Percentiles rank a stretch among this genome's conserved stretches.
phyloP scores from a whole-genome alignment of 1,284 basidiomycete species.

The Ceratobasidium sp. region DNA sequence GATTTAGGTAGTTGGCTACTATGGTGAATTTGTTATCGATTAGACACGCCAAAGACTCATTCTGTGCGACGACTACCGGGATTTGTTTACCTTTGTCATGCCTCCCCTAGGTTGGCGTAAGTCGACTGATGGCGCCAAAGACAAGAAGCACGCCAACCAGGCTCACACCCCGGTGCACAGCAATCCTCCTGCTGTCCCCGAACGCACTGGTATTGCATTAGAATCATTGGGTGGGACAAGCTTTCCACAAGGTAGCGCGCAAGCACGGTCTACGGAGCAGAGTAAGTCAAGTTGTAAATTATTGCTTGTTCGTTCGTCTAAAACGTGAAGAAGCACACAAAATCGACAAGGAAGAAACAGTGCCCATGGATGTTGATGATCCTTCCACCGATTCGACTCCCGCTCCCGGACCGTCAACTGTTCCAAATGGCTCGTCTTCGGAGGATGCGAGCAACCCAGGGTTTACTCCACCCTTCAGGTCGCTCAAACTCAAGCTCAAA shows the following conservation, averaged over 20 bases:
- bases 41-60: background rate
- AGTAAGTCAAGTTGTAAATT: background rate
- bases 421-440: constrained; percentile 14
- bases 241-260: background rate
- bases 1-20: background rate
- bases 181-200: constrained; percentile 14
- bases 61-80: constrained; percentile 7
- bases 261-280: background rate
- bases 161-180: background rate
- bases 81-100: constrained; percentile 28
- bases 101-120: constrained; percentile 33
- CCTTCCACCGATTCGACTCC: constrained; percentile 21
- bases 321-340: background rate
- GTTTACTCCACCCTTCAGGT: constrained; percentile 16
- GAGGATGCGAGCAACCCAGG: constrained; percentile 12
- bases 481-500: constrained; percentile 23
- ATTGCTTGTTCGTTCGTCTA: background rate
- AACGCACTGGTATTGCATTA: background rate
- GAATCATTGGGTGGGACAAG: constrained; percentile 11
- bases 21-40: constrained; percentile 24
- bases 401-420: background rate
- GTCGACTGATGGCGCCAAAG: constrained; percentile 30
- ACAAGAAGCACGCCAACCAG: background rate
- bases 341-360: constrained; percentile 7
- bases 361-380: constrained; percentile 19